Evolutionary conservation across 495 filamentous ascomycete genomes (phyloP), one percentile per base, ranked within the genome.

Genomic region (Penicillium manginii): DNA sequence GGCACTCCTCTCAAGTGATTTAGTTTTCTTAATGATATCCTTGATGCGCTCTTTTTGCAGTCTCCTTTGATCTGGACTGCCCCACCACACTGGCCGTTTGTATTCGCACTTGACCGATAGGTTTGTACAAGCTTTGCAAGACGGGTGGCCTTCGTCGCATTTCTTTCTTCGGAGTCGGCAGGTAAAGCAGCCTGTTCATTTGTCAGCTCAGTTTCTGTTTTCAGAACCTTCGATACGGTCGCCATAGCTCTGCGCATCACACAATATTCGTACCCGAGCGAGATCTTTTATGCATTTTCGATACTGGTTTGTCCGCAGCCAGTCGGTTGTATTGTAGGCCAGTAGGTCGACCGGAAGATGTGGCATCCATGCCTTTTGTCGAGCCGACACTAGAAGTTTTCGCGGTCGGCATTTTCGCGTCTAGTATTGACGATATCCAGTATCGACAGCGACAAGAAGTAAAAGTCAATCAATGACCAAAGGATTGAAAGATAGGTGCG

Each of bases 61-160:
- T 64, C 87, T 84, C 57, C 94, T 82, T 74, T 88, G 85, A 60
- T 96, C 92, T 65, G 89, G 87, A 78, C 90, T 97, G 73, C 87
- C 90, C 94, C 94, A 98, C 94, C 94, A 98, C 73, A 90, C 84
- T 10, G 94, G 93, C 69, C 93, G 81, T 83, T 96, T 96, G 76
- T 97, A 98, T 80, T 98, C 91, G 5, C 23, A 26, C 23, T 37
- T 37, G 10, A 42, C 14, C 10, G 11, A 14, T 6, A 42, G 14
- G 14, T 42, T 42, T 6, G n/a, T n/a, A 18, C 39, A 42, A 1
- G 39, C 39, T 7, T 7, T 7, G 39, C 39, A 42, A 6, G 39
- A n/a, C 2, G 39, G 39, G 7, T 42, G 39, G 14, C n/a, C n/a
- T 18, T 42, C 39, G 7, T 42, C 39, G 39, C 39, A 35, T 15